Evolutionary conservation across 768 basidiomycete species (phyloP).

Genomic region (Strobilomyces dryophilus): DNA sequence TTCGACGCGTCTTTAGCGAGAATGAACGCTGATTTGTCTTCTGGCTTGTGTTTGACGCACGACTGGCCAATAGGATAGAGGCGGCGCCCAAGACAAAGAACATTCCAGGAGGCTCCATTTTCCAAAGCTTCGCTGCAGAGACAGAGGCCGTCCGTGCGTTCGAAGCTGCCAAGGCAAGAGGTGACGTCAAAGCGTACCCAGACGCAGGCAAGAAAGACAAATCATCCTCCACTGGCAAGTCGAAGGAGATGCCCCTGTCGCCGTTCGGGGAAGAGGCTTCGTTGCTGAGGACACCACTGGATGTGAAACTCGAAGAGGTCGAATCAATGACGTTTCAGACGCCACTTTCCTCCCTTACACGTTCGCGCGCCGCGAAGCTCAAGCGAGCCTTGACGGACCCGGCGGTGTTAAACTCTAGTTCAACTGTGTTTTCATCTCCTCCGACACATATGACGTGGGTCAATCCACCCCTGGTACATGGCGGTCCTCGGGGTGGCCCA

Average conservation of each 20-base stretch:
- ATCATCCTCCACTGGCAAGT: background rate
- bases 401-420: background rate
- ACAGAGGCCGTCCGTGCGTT: constrained; percentile 38
- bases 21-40: constrained; percentile 26
- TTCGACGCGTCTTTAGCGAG: constrained; percentile 7
- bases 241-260: constrained; percentile 11
- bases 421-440: constrained; percentile 20
- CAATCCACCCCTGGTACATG: constrained; percentile 18
- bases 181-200: constrained; percentile 24
- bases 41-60: background rate
- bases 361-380: constrained; percentile 8
- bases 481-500: constrained; percentile 6
- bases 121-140: constrained; percentile 41
- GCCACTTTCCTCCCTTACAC: background rate
- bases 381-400: constrained; percentile 8
- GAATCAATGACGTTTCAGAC: background rate
- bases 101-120: constrained; percentile 38
- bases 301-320: background rate
- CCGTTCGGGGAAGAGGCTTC: constrained; percentile 13
- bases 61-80: constrained; percentile 39
- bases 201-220: background rate
- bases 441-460: constrained; percentile 22
- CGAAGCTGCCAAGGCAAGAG: constrained; percentile 25
- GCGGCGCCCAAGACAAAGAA: constrained; percentile 40
- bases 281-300: constrained; percentile 15